Conservation (phyloP, 352 stramenopile species). For the Thalassiosira ordinaria region DNA sequence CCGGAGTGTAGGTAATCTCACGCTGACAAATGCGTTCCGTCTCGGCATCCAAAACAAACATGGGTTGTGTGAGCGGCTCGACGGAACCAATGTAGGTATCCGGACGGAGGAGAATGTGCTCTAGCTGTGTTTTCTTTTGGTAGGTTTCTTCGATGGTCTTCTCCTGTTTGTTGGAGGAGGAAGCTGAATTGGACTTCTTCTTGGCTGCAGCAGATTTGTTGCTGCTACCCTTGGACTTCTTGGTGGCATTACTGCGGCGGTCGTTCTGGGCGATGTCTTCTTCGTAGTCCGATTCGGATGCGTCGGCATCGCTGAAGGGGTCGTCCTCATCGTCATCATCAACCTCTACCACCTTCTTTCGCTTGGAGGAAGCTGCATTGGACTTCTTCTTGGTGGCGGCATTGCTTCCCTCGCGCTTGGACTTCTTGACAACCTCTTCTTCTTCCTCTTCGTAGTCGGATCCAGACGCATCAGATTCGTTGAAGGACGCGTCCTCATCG, state of each 20-base stretch:
- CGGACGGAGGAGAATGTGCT: slow-evolving; percentile 98
- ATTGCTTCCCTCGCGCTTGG: neutral
- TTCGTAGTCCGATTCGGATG: slow-evolving; percentile 1
- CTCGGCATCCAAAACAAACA: slow-evolving; percentile 95
- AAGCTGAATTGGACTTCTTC: slow-evolving; percentile 8
- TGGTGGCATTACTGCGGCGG: slow-evolving; percentile 8
- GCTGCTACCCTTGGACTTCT: neutral
- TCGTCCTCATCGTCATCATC: slow-evolving; percentile 7
- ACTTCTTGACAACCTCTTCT: slow-evolving; percentile 10
- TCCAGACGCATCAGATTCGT: neutral
- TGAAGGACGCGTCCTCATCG: slow-evolving; percentile 9
- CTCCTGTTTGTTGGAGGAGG: slow-evolving; percentile 2
- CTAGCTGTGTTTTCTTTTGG: slow-evolving; percentile 97
- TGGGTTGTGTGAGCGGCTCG: slow-evolving; percentile 92
- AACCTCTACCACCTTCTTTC: too few species aligned
- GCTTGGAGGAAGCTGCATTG: neutral
- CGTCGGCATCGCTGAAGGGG: neutral
- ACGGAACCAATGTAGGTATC: slow-evolving; percentile 99
- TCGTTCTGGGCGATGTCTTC: slow-evolving; percentile 13
- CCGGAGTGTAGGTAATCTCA: slow-evolving; percentile 91
- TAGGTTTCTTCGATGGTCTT: slow-evolving; percentile 90
- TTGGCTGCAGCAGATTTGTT: slow-evolving; percentile 11
- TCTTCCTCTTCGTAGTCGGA: slow-evolving; percentile 7
- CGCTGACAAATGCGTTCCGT: slow-evolving; percentile 92
- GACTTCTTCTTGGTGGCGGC: slow-evolving; percentile 13